phyloP scores from a whole-genome alignment of 225 moss, liverwort and hornwort species.

The Marchantia polymorpha region DNA sequence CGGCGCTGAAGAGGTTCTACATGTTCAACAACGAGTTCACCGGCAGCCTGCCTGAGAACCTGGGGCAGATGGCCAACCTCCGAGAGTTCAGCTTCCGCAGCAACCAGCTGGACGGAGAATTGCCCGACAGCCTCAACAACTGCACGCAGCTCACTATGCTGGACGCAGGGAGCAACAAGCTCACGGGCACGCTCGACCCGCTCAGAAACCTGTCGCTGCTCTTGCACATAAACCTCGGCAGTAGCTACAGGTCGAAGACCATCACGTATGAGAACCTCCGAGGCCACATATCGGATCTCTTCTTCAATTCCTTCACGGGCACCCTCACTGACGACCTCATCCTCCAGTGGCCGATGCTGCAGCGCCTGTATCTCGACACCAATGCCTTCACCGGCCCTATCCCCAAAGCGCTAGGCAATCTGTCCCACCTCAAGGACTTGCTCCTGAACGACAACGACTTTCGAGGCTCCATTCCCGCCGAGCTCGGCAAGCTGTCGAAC shows the following conservation, averaged over 20 bases:
- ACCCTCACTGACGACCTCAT: neutral
- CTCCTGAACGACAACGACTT: neutral
- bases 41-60: slow-evolving; percentile 17
- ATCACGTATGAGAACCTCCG: neutral
- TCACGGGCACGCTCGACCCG: neutral
- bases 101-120: slow-evolving; percentile 12
- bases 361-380: neutral
- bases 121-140: slow-evolving; percentile 6
- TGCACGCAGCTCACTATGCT: neutral
- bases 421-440: neutral
- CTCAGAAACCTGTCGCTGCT: neutral
- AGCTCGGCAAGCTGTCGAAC: slow-evolving; percentile 12
- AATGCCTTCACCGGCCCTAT: neutral
- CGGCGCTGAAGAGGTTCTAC: neutral
- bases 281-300: neutral
- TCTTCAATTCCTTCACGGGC: neutral
- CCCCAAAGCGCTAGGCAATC: neutral
- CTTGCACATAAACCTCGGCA: neutral
- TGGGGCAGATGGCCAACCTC: slow-evolving; percentile 22
- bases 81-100: neutral
- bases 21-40: slow-evolving; percentile 10
- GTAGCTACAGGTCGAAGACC: neutral
- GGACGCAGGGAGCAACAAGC: neutral
- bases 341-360: neutral
- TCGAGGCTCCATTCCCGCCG: slow-evolving; percentile 15